Percentiles rank a stretch among this genome's conserved stretches.
phyloP scores from a whole-genome alignment of 768 basidiomycete species.

The Suillus fuscotomentosus region DNA sequence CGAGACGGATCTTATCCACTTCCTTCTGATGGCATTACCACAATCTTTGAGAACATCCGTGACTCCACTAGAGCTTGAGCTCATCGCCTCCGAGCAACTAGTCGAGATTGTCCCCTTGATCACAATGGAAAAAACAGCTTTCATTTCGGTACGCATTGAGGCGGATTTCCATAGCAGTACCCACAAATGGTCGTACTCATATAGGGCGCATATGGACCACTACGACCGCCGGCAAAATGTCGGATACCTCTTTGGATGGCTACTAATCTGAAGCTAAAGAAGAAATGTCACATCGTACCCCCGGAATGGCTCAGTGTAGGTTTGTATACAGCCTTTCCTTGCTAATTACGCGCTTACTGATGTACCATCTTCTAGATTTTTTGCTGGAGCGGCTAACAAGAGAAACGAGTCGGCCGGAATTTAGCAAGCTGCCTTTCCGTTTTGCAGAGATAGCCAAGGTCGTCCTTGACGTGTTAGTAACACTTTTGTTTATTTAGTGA shows the following conservation, averaged over 20 bases:
- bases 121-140: slow-evolving; percentile 86
- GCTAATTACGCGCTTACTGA: not conserved
- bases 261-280: slow-evolving; percentile 88
- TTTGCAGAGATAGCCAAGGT: slow-evolving; percentile 91
- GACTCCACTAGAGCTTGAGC: slow-evolving; percentile 83
- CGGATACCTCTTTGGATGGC: slow-evolving; percentile 97
- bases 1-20: not conserved
- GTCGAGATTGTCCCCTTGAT: slow-evolving; percentile 88
- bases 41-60: slow-evolving; percentile 65
- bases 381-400: slow-evolving; percentile 70
- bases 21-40: slow-evolving; percentile 70
- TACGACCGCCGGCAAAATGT: slow-evolving; percentile 82
- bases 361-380: slow-evolving; percentile 53
- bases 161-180: not conserved
- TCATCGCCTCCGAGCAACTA: slow-evolving; percentile 81
- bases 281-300: slow-evolving; percentile 89
- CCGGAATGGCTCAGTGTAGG: slow-evolving; percentile 89
- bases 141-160: slow-evolving; percentile 64
- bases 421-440: slow-evolving; percentile 81
- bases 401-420: slow-evolving; percentile 72
- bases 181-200: not conserved
- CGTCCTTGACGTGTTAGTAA: slow-evolving; percentile 85
- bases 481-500: not conserved
- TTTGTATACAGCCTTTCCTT: slow-evolving; percentile 34
- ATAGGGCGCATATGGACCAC: slow-evolving; percentile 90